phyloP scores from a whole-genome alignment of 495 filamentous ascomycete species.

The Neurospora tetraspora region DNA sequence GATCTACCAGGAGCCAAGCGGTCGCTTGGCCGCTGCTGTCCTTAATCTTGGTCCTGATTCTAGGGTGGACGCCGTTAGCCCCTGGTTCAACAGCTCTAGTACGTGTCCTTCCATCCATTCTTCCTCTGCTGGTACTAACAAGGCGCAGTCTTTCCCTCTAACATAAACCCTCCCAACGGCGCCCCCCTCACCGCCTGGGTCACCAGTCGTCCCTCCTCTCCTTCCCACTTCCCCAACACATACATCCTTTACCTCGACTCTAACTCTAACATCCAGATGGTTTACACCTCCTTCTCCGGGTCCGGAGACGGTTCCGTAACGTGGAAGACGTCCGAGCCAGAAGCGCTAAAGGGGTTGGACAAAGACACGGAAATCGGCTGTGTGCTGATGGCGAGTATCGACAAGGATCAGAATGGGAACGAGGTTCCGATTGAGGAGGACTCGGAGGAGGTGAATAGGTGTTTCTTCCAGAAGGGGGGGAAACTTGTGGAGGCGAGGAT shows the following conservation, averaged over 20 bases:
- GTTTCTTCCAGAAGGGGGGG: neutral
- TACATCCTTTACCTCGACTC: neutral
- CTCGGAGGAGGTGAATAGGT: neutral
- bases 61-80: neutral
- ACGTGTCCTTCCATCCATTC: no score
- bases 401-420: neutral
- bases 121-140: no score
- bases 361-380: neutral
- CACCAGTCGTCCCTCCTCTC: neutral
- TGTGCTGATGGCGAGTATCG: neutral
- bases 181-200: neutral
- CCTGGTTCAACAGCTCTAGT: neutral
- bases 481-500: neutral
- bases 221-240: neutral
- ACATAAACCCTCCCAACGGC: neutral
- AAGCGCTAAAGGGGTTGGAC: neutral
- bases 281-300: neutral
- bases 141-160: neutral
- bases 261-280: neutral
- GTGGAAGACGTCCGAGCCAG: neutral
- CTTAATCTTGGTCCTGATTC: neutral
- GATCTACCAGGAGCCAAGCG: neutral
- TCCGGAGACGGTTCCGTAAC: neutral
- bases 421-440: neutral
- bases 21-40: neutral